Evolutionary conservation across 441 rosid species (phyloP), one percentile per base, ranked within the genome.

Genomic region (Populus hybrid): DNA sequence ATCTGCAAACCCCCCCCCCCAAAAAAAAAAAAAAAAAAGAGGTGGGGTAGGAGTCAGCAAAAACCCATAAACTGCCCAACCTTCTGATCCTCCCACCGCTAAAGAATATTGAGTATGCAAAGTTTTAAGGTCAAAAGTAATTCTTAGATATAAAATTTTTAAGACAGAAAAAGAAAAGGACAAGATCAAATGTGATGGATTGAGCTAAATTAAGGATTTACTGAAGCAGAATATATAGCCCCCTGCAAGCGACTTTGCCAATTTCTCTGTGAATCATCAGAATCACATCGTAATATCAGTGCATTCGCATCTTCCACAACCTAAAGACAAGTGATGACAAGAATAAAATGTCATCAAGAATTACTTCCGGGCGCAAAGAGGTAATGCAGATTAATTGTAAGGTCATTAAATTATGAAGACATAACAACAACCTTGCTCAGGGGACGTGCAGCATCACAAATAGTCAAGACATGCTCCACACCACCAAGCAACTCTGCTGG

Each of bases 201-300:
- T 76, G 38, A 75, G 23, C 53, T 38, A 81, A 72, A 81, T 30
- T 69, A 74, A 82, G 42, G 53, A 81, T 59, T 72, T 91, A 97
- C 99, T 85, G 99, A 97, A 81, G 95, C 92, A 88, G 86, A 91
- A 82, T 97, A 93, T 78, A 91, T 91, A 79, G 98, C 98, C 30
- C 94, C 94, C 84, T 90, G 99, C 87, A 97, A 87, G 75, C 95
- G 95, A 77, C 85, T 91, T 84, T 91, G 93, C 99, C 99, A 97
- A 77, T 83, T 87, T 85, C 87, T 90, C 82, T 83, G 85, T 63
- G 89, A 90, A 70, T 94, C 97, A 80, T 91, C 93, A 69, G 90
- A 86, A 78, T 92, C 99, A 83, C 89, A 92, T 82, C 83, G 83
- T 69, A 94, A 72, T 78, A 97, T 89, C 73, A 94, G 72, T 66